phyloP scores from a whole-genome alignment of 768 basidiomycete species.

The Myochromella boudieri region DNA sequence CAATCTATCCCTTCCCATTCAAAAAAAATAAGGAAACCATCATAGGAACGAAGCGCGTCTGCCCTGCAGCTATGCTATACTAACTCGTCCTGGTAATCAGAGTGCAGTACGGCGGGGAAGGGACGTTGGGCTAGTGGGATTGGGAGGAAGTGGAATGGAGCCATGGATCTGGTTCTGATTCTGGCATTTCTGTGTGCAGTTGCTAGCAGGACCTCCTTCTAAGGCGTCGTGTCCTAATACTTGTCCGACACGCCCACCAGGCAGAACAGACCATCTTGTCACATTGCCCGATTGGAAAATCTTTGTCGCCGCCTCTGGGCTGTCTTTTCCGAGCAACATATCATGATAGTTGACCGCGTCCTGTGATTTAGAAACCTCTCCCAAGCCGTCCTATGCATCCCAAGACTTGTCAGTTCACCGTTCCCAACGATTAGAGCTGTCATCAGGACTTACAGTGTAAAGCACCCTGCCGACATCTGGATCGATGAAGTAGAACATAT shows the following conservation, averaged over 20 bases:
- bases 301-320: conserved; percentile 6
- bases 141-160: background rate
- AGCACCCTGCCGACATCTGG: background rate
- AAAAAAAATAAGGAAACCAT: background rate
- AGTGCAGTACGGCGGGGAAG: background rate
- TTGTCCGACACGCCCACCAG: conserved; percentile 4
- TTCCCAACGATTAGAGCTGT: background rate
- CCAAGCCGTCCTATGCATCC: background rate
- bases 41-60: too few species aligned
- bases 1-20: too few species aligned
- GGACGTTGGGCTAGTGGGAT: background rate
- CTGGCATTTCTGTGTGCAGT: conserved; percentile 4
- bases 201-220: background rate
- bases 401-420: background rate
- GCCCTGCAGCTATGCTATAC: too few species aligned
- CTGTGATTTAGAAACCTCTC: background rate
- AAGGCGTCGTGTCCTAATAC: conserved; percentile 4
- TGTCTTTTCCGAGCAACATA: conserved; percentile 4
- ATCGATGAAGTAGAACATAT: conserved; percentile 2
- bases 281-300: conserved; percentile 4
- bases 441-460: background rate
- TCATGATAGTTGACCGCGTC: conserved; percentile 5
- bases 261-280: conserved; percentile 1
- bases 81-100: background rate
- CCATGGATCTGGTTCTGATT: conserved; percentile 4